A percentile compares a stretch with the other conserved stretches of the same genome.
Conservation (phyloP, 2,329 filamentous ascomycete genomes). For the Zarea fungicola region DNA sequence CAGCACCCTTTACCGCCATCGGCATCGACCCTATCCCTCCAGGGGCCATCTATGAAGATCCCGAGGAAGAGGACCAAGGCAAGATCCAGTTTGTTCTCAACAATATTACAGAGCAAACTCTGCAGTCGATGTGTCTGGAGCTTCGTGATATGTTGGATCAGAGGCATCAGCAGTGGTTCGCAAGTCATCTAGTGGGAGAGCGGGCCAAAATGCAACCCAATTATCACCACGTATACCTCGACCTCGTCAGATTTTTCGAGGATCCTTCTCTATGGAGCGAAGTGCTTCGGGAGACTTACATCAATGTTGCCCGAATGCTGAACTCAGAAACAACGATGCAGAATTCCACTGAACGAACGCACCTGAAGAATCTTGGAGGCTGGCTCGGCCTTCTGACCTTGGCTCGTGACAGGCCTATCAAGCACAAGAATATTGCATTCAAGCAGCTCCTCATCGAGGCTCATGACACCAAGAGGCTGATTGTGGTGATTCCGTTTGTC, state of each 20-base stretch:
- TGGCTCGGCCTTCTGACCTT: conserved; percentile 94
- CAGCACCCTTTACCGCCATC: conserved; percentile 72
- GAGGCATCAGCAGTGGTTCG: conserved; percentile 93
- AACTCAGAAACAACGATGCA: conserved; percentile 86
- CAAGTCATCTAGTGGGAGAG: conserved; percentile 88
- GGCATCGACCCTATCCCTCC: conserved; percentile 65
- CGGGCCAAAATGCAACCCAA: conserved; percentile 97
- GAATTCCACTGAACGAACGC: conserved; percentile 75
- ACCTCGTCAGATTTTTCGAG: conserved; percentile 78
- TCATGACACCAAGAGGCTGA: conserved; percentile 83
- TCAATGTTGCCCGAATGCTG: conserved; percentile 77
- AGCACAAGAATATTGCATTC: conserved; percentile 94
- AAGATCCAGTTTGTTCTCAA: conserved; percentile 95
- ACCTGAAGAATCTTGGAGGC: conserved; percentile 86
- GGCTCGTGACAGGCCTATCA: conserved; percentile 90
- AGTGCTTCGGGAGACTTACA: conserved; percentile 88
- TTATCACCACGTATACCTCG: conserved; percentile 88
- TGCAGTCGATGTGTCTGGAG: conserved; percentile 78
- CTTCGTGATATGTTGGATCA: conserved; percentile 73
- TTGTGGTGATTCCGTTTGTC: conserved; percentile 93
- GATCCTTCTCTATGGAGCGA: conserved; percentile 77
- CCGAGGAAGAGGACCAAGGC: conserved; percentile 78
- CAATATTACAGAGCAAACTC: conserved; percentile 87
- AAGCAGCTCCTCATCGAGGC: conserved; percentile 92
- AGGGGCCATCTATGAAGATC: conserved; percentile 69